A percentile compares a stretch with the other conserved stretches of the same genome.
These are phyloP conservation scores for Saccharomycopsis sp. DNA, from an alignment of 805 yeast genomes.

Conservation along the genomic window DNA sequence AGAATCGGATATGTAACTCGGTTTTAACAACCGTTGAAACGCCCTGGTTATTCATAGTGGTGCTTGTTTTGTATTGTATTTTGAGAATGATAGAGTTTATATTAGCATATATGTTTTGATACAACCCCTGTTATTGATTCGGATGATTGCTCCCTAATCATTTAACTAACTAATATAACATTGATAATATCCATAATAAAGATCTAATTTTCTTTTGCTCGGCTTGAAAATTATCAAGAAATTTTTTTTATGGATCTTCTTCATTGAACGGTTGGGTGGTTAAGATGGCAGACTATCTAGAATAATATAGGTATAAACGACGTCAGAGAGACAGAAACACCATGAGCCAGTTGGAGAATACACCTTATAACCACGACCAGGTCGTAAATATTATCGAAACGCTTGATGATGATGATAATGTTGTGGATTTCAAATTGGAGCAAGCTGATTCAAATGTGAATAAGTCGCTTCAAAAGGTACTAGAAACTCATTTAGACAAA, in stretches of 20 bases:
- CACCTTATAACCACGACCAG: constrained; percentile 1
- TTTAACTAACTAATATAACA: no score
- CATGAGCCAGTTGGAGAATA: no score
- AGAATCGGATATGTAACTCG: constrained; percentile 35
- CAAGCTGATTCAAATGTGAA: constrained; percentile 3
- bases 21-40: constrained; percentile 1
- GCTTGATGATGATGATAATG: constrained; percentile 20
- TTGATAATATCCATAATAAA: no score
- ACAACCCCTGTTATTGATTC: background rate
- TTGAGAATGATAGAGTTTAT: no score
- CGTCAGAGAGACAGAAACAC: no score
- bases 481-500: background rate
- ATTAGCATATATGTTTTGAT: no score
- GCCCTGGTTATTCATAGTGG: no score
- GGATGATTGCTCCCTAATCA: background rate
- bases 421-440: constrained; percentile 13
- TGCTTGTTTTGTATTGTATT: no score
- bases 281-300: no score
- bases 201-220: background rate
- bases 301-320: no score
- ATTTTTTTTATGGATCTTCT: background rate
- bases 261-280: no score
- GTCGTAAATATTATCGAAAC: constrained; percentile 16
- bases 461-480: background rate
- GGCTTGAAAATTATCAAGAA: background rate